Evolutionary conservation across 306 rosid genomes (phyloP), one percentile per base, ranked within the genome.

Genomic region (Quercus berberidifolia): DNA sequence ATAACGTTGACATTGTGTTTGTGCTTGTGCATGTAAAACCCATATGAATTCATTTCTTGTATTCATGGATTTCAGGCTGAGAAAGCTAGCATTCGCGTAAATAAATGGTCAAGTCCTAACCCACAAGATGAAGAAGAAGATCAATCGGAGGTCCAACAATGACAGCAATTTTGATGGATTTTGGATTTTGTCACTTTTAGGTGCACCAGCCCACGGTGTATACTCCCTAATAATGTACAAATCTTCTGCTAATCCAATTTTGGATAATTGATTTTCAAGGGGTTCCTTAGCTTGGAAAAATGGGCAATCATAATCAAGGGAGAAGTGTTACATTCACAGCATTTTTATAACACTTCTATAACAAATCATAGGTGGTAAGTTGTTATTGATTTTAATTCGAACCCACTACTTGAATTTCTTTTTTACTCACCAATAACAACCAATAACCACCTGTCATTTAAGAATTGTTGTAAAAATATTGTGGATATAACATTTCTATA

Each of bases 21-120:
- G 5, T 8, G 1, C 13, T 1, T 5, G 13, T 10, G 2, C 14
- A 62, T 11, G 14, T 25, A 23, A 12, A 3, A 5, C 7, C 2
- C 14, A 13, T 38, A 26, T 23, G 17, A 59, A 23, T 13, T n/a
- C 65, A 59, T 59, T 11, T 59, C 14, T 19, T 33, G 7, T 15
- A 18, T 67, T 33, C 1, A 0, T 62, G 38, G 25, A 56, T 57
- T 60, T 75, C 88, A 89, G 97, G 97, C 91, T 7, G 60, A 72
- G 65, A 79, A 54, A 18, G 92, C 92, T 71, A 46, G 28, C 25
- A 15, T 35, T n/a, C 84, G 86, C 7, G 82, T 92, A 1, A 82
- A 65, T 26, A 84, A 79, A 69, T 89, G 87, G 91, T 74, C 90
- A 15, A 74, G 15, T 38, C 65, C 88, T 23, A 35, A 83, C 1